phyloP scores from a whole-genome alignment of 2,329 filamentous ascomycete genomes.

The Hymenoscyphus salicellus region DNA sequence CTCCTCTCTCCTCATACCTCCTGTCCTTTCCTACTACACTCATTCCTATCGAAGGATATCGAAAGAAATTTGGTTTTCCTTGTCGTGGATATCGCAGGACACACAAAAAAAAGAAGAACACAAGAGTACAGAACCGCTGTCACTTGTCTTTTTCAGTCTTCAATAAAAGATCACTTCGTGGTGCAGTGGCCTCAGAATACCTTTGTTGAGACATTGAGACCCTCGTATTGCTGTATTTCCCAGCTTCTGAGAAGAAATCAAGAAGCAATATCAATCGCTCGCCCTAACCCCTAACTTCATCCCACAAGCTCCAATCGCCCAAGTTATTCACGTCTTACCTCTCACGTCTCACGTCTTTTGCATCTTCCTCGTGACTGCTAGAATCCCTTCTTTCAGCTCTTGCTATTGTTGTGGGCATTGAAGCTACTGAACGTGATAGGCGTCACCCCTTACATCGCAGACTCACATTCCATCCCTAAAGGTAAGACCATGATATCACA shows the following conservation, averaged over 20 bases:
- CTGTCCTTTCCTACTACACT: constrained; percentile 2
- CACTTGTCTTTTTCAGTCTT: constrained; percentile 17
- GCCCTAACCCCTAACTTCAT: neutral
- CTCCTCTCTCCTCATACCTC: neutral
- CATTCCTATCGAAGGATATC: constrained; percentile 1
- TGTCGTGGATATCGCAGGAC: constrained; percentile 3
- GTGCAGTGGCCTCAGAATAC: constrained; percentile 25
- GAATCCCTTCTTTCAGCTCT: constrained; percentile 26
- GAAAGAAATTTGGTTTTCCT: neutral
- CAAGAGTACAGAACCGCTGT: constrained; percentile 13
- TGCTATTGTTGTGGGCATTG: constrained; percentile 27
- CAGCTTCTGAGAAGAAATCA: neutral
- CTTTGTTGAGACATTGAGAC: constrained; percentile 23
- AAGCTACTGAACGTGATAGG: constrained; percentile 32
- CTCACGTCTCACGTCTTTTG: constrained; percentile 10
- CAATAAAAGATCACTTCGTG: constrained; percentile 25
- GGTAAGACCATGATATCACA: constrained; percentile 61
- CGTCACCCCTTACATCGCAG: constrained; percentile 37
- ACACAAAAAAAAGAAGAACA: neutral
- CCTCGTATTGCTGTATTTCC: constrained; percentile 22
- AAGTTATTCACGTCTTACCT: neutral
- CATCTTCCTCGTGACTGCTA: constrained; percentile 27
- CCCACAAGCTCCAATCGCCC: neutral
- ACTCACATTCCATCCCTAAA: constrained; percentile 68
- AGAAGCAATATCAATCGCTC: neutral